phyloP scores from a whole-genome alignment of 2,329 filamentous ascomycete genomes.

The Verticillium longisporum region DNA sequence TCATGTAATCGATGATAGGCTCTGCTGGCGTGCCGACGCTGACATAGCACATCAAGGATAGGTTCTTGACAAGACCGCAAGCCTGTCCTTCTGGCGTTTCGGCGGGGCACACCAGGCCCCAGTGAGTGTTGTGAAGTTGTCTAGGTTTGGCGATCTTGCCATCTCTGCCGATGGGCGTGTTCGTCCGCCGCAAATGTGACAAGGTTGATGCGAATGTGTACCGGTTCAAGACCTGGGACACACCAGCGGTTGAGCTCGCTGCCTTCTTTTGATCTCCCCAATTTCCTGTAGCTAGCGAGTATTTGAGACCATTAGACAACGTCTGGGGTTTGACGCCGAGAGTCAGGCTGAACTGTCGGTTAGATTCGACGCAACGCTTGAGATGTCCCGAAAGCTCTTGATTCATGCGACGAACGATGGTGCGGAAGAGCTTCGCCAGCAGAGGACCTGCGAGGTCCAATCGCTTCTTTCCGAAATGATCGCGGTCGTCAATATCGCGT shows the following conservation, averaged over 20 bases:
- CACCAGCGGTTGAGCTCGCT: conserved; percentile 87
- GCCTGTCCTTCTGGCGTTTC: conserved; percentile 98
- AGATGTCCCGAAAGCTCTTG: conserved; percentile 88
- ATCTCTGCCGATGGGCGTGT: conserved; percentile 95
- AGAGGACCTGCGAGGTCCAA: conserved; percentile 91
- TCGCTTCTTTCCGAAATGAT: conserved; percentile 98
- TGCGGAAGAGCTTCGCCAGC: conserved; percentile 92
- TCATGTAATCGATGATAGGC: conserved; percentile 92
- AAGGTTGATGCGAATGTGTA: conserved; percentile 96
- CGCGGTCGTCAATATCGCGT: conserved; percentile 90
- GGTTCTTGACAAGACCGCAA: conserved; percentile 95
- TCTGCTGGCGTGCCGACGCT: conserved; percentile 89
- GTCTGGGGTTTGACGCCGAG: conserved; percentile 88
- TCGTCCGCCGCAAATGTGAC: conserved; percentile 93
- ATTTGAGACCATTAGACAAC: conserved; percentile 89
- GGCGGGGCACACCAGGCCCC: conserved; percentile 93
- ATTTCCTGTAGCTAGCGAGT: conserved; percentile 94
- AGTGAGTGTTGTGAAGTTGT: conserved; percentile 97
- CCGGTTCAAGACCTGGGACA: conserved; percentile 94
- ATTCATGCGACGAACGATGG: conserved; percentile 83
- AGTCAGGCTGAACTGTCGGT: conserved; percentile 82
- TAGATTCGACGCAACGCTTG: conserved; percentile 84
- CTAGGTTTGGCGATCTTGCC: conserved; percentile 97
- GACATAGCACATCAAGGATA: conserved; percentile 97
- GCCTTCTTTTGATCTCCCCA: conserved; percentile 99